A percentile compares a stretch with the other conserved stretches of the same genome.
Conservation (phyloP, 305 asterid genomes). For the Salvia sclarea region DNA sequence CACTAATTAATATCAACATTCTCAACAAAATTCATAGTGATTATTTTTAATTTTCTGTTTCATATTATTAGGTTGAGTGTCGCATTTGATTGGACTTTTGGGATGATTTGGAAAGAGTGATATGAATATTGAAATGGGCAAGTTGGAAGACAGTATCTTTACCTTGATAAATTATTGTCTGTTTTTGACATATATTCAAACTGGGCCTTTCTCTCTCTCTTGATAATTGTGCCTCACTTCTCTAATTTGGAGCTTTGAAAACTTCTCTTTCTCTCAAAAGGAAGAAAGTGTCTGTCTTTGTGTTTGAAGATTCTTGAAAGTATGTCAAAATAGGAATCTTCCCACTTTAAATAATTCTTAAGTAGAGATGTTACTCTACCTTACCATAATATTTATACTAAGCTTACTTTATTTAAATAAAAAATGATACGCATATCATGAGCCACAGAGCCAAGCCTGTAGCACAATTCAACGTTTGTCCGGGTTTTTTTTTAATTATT, state of each 20-base stretch:
- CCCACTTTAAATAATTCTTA: background rate
- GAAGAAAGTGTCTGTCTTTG: slow-evolving; percentile 33
- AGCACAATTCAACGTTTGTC: too few species aligned
- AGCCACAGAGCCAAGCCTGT: too few species aligned
- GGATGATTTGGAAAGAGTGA: slow-evolving; percentile 27
- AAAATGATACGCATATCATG: too few species aligned
- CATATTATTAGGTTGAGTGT: too few species aligned
- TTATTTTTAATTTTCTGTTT: too few species aligned
- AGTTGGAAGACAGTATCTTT: slow-evolving; percentile 39
- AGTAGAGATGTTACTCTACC: background rate
- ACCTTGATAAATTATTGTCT: slow-evolving; percentile 23
- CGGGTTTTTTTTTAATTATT: too few species aligned
- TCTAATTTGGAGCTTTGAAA: slow-evolving; percentile 22
- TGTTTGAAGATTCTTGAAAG: slow-evolving; percentile 35
- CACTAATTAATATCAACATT: too few species aligned
- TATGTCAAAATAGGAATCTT: slow-evolving; percentile 16
- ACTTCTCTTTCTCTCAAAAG: slow-evolving; percentile 28
- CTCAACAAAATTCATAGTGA: too few species aligned
- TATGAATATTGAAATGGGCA: slow-evolving; percentile 30
- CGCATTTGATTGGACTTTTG: slow-evolving; percentile 22
- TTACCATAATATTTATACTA: too few species aligned
- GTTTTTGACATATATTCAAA: slow-evolving; percentile 19
- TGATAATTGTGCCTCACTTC: slow-evolving; percentile 11
- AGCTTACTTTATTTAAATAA: too few species aligned
- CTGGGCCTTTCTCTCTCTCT: slow-evolving; percentile 1